These are phyloP conservation scores for Besnoitia besnoiti DNA, from an alignment of 169 alveolate species.

Conservation along the genomic window DNA sequence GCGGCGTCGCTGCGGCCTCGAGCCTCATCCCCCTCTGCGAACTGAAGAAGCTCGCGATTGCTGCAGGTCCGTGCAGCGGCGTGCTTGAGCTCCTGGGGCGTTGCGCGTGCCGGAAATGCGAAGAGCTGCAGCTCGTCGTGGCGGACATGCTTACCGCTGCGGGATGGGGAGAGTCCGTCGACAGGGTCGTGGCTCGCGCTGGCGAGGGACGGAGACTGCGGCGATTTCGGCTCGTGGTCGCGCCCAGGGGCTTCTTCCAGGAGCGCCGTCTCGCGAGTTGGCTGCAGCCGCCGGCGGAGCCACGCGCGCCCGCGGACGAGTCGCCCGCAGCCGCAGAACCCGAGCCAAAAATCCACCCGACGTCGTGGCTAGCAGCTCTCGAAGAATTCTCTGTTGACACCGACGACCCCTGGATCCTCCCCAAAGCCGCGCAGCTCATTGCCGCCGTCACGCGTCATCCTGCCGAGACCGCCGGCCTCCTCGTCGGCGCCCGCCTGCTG, in stretches of 20 bases:
- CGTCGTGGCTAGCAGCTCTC: neutral
- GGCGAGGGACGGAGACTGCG: neutral
- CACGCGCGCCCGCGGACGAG: neutral
- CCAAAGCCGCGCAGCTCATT: neutral
- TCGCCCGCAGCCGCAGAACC: neutral
- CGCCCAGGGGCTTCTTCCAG: slow-evolving; percentile 24
- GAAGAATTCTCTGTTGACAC: neutral
- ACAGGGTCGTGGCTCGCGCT: neutral
- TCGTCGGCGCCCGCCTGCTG: neutral
- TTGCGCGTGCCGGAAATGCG: neutral
- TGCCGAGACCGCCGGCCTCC: neutral
- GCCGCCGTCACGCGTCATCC: neutral
- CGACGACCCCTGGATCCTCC: slow-evolving; percentile 19
- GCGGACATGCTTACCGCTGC: slow-evolving; percentile 5
- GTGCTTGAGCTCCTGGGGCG: neutral
- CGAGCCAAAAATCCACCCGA: neutral
- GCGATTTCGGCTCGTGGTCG: neutral
- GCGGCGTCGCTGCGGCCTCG: neutral
- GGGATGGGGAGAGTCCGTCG: neutral
- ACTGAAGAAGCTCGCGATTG: slow-evolving; percentile 14
- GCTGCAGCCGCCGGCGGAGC: neutral
- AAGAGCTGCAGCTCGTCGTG: slow-evolving; percentile 19
- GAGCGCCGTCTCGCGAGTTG: slow-evolving; percentile 11
- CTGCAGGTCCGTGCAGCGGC: neutral
- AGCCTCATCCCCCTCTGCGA: neutral